Conservation (phyloP, 305 asterid species). For the Plantago lanceolata region DNA sequence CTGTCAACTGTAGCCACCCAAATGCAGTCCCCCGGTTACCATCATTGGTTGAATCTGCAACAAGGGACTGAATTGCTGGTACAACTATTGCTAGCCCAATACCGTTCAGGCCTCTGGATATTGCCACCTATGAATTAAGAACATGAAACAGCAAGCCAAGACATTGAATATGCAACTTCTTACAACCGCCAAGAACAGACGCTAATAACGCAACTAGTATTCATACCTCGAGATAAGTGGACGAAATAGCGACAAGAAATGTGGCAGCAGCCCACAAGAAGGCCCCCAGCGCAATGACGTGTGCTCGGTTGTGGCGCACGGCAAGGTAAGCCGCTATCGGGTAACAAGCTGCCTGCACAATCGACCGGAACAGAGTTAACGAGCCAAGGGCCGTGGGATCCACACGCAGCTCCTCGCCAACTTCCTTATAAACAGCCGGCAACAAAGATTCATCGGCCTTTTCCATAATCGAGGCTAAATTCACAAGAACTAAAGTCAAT, state of each 20-base stretch:
- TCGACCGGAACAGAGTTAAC: constrained; percentile 63
- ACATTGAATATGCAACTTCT: neutral
- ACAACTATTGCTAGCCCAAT: constrained; percentile 68
- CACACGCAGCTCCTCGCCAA: constrained; percentile 61
- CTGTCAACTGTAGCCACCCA: constrained; percentile 63
- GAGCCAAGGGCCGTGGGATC: constrained; percentile 75
- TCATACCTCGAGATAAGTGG: constrained; percentile 53
- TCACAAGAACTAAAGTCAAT: constrained; percentile 50
- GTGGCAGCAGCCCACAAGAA: constrained; percentile 87
- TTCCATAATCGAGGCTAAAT: constrained; percentile 73
- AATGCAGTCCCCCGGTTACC: constrained; percentile 72
- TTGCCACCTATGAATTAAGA: constrained; percentile 50
- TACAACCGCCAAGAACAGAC: neutral
- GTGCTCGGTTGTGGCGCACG: constrained; percentile 63
- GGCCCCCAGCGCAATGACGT: constrained; percentile 68
- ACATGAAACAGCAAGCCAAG: neutral
- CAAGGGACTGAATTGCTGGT: constrained; percentile 70
- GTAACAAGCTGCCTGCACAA: constrained; percentile 70
- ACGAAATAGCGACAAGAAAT: constrained; percentile 62
- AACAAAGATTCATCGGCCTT: constrained; percentile 66
- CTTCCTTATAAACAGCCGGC: constrained; percentile 73
- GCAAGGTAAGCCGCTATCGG: constrained; percentile 69
- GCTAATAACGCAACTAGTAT: neutral
- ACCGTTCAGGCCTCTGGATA: constrained; percentile 72
- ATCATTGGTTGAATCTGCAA: constrained; percentile 71